phyloP scores from a whole-genome alignment of 139 green algal genomes.

The Chlamydomonas urium region DNA sequence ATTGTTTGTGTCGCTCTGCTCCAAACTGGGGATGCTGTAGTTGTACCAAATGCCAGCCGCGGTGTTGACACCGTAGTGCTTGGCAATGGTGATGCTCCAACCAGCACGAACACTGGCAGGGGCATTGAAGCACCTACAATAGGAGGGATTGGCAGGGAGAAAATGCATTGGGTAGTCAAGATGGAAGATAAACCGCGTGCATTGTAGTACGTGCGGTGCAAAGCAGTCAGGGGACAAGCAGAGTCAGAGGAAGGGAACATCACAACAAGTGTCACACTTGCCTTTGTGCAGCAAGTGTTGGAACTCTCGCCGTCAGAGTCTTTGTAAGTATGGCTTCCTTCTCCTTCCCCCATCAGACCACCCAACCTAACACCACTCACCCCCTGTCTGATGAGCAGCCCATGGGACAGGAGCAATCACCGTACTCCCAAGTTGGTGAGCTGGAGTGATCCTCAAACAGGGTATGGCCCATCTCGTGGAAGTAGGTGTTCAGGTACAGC shows the following conservation, averaged over 20 bases:
- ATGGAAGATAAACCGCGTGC: no score
- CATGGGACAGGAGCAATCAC: conserved; percentile 12
- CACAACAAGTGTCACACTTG: no score
- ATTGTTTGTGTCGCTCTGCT: neutral
- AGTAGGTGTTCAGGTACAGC: conserved; percentile 11
- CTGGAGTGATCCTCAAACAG: neutral
- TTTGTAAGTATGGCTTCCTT: no score
- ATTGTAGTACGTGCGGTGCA: no score
- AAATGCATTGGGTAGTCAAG: no score
- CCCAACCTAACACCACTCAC: conserved; percentile 8
- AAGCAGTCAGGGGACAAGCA: no score
- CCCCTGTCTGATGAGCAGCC: conserved; percentile 5
- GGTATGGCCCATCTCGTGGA: conserved; percentile 16
- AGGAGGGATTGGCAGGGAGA: no score
- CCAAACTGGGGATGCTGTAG: neutral
- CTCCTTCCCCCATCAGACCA: no score
- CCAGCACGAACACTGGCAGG: neutral
- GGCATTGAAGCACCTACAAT: no score
- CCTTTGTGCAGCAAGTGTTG: no score
- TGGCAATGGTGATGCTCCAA: conserved; percentile 6
- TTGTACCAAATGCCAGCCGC: conserved; percentile 13
- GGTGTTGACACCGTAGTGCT: neutral
- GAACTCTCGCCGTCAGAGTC: no score
- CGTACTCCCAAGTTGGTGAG: conserved; percentile 6
- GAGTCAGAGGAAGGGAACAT: no score